Base-by-base conservation (phyloP, 805 yeast genomes). In the Blastobotrys robertii region DNA sequence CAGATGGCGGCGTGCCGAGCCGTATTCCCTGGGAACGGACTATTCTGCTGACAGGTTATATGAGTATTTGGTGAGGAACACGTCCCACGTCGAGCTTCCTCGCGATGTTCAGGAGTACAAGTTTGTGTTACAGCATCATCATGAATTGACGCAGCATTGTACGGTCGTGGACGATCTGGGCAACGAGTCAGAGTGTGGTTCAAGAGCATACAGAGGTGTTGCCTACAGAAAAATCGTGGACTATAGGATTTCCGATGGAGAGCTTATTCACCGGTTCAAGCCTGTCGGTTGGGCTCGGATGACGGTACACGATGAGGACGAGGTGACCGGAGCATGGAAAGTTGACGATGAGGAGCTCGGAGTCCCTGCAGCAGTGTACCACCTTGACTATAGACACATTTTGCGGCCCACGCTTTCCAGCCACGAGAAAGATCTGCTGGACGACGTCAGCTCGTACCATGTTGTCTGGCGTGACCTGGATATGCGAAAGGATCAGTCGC, bases 231-330 rank as follows among this genome's bases (percentile, higher is more conserved):
- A 41, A 14, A 46, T 51, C n/a, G 37, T 40, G 3, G 29, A 41
- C 3, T 45, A 45, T 25, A 35, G 47, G 11, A 42, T 44, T n/a
- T 19, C 39, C 3, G 38, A 49, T 13, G 53, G 53, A 3, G 34
- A 46, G 16, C 19, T 35, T n/a, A 31, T 37, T 7, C 34, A 42
- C 13, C 31, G 34, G 12, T 59, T 49, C 45, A 38, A 35, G 16
- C 48, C 48, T 9, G 63, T 60, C 2, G 65, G 65, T 5, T 58
- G 61, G 62, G 61, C 65, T 10, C 51, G 65, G 12, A 39, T 58
- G 10, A 46, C 51, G 3, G 49, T 58, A 19, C 42, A 42, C 39
- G 32, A 49, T 25, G 51, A 42, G 19, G 56, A 50, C 3, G 8
- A 13, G 4, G 35, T 55, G 7, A 46, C 51, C 30, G 65, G 64